Conservation (phyloP, 2,329 filamentous ascomycete species). For the Aspergillaceae sp. region DNA sequence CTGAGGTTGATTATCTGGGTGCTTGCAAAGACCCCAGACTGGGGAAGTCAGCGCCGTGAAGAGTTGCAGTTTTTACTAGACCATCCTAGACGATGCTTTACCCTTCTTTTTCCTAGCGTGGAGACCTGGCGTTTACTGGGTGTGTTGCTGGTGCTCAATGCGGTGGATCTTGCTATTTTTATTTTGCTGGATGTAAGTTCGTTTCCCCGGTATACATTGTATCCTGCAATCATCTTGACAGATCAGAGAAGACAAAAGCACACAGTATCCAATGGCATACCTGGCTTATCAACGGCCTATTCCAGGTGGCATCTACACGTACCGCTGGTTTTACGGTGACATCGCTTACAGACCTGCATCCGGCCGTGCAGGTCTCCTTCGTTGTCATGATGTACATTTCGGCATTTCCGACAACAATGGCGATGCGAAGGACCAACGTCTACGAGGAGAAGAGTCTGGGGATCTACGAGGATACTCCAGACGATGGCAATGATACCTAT, state of each 20-base stretch:
- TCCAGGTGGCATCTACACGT: conserved; percentile 79
- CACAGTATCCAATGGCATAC: conserved; percentile 51
- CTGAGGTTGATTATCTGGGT: conserved; percentile 86
- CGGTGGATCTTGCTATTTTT: conserved; percentile 76
- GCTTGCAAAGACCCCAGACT: conserved; percentile 56
- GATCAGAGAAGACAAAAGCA: conserved; percentile 52
- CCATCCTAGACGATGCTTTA: conserved; percentile 90
- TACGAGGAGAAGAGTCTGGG: conserved; percentile 71
- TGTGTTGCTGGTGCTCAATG: conserved; percentile 71
- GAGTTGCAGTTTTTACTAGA: conserved; percentile 82
- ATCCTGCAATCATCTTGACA: not conserved
- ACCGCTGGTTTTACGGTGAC: conserved; percentile 84
- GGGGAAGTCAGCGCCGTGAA: conserved; percentile 64
- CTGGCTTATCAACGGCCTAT: conserved; percentile 73
- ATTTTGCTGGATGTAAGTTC: conserved; percentile 70
- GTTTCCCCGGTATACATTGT: not conserved
- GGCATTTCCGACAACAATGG: conserved; percentile 91
- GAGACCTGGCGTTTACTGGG: conserved; percentile 91
- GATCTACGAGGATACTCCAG: conserved; percentile 56
- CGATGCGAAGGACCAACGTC: conserved; percentile 84
- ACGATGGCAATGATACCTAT: conserved; percentile 28
- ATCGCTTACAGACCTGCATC: conserved; percentile 67
- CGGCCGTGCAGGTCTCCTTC: conserved; percentile 89
- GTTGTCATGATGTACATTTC: conserved; percentile 99
- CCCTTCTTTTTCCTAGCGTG: conserved; percentile 73